Conservation (phyloP, 306 rosid genomes). For the Medicago arabica region DNA sequence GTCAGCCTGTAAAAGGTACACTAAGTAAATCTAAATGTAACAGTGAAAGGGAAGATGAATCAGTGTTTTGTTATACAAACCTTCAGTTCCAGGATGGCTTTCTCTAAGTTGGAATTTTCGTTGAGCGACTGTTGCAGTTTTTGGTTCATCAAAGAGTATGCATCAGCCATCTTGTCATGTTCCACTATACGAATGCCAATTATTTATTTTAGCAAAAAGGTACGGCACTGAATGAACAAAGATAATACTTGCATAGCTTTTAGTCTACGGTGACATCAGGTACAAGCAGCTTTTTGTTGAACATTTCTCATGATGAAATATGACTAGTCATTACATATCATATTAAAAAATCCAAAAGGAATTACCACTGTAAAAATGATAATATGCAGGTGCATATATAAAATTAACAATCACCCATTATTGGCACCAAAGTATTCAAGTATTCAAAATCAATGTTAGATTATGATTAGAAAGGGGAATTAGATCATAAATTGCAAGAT, state of each 20-base stretch:
- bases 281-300: not conserved
- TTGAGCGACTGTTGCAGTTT: constrained; percentile 69
- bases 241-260: constrained; percentile 23
- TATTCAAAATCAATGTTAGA: too few species aligned
- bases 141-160: constrained; percentile 79
- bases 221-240: constrained; percentile 3
- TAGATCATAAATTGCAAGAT: too few species aligned
- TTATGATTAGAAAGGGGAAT: too few species aligned
- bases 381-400: constrained; percentile 6
- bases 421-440: not conserved
- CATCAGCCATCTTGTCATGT: constrained; percentile 84
- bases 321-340: not conserved
- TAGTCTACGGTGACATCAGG: constrained; percentile 14
- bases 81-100: constrained; percentile 77
- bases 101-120: constrained; percentile 72
- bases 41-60: not conserved
- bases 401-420: constrained; percentile 26
- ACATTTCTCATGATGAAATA: not conserved
- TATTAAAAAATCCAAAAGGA: constrained; percentile 6
- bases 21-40: constrained; percentile 37
- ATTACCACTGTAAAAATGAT: not conserved
- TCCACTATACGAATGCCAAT: constrained; percentile 64
- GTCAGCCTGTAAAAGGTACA: constrained; percentile 63
- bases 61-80: constrained; percentile 42
- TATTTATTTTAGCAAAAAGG: constrained; percentile 18